Evolutionary conservation across 371 early-diverging fungal genomes (phyloP).

Genomic region (Apophysomyces trapeziformis): DNA sequence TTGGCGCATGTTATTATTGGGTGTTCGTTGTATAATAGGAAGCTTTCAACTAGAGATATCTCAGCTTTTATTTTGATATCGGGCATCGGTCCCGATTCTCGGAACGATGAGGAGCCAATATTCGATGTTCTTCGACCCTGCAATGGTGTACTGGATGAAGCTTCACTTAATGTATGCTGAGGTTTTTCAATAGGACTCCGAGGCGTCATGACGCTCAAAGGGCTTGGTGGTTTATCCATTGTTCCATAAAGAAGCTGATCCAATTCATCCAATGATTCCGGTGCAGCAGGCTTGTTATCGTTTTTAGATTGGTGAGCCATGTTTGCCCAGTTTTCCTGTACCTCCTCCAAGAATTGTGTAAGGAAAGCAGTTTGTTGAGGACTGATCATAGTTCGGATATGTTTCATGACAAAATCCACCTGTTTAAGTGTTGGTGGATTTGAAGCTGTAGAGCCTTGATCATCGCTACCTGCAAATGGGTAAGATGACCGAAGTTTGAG

Average conservation of each 20-base stretch:
- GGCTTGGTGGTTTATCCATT: not conserved
- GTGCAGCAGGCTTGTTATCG: not conserved
- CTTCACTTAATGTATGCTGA: not conserved
- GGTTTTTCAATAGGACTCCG: not conserved
- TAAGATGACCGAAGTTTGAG: conserved; percentile 38
- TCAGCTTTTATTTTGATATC: conserved; percentile 52
- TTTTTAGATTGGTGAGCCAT: not conserved
- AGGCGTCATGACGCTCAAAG: not conserved
- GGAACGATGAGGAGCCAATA: conserved; percentile 8
- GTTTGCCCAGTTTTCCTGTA: not conserved
- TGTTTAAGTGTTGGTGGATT: conserved; percentile 26
- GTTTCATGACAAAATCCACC: conserved; percentile 36
- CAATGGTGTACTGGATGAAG: not conserved
- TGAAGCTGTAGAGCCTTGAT: conserved; percentile 7
- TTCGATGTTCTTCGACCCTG: not conserved
- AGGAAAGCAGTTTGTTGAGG: conserved; percentile 43
- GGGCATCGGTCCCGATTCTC: conserved; percentile 17
- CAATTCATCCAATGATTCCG: not conserved
- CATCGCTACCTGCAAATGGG: conserved; percentile 13
- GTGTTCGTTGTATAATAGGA: conserved; percentile 48
- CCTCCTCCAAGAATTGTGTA: conserved; percentile 31
- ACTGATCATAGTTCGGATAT: conserved; percentile 32
- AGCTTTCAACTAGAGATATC: conserved; percentile 44
- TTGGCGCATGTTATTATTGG: conserved; percentile 30
- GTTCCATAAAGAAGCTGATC: conserved; percentile 1